Evolutionary conservation across 1,139 yeast genomes (phyloP).

Genomic region (Hemisphaericaspora subhashii): DNA sequence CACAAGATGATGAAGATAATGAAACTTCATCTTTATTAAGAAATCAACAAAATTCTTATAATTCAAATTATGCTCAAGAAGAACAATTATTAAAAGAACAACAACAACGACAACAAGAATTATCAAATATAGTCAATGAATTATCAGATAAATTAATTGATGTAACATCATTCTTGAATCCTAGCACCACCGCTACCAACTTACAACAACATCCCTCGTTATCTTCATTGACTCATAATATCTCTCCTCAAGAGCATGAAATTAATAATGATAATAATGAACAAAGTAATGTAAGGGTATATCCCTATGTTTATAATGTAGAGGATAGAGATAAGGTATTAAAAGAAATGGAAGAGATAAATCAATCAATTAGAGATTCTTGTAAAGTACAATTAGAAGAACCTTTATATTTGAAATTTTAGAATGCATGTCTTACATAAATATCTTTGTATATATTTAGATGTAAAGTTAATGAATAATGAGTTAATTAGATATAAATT

Average conservation of each 20-base stretch:
- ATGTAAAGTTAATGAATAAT: neutral
- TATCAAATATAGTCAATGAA: slow-evolving; percentile 43
- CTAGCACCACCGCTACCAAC: neutral
- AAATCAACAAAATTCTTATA: slow-evolving; percentile 27
- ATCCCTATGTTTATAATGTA: slow-evolving; percentile 18
- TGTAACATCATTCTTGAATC: slow-evolving; percentile 37
- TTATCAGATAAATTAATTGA: slow-evolving; percentile 46
- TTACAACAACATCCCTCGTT: slow-evolving; percentile 1
- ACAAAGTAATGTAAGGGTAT: slow-evolving; percentile 12
- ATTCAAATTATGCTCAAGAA: slow-evolving; percentile 41
- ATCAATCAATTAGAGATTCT: slow-evolving; percentile 20
- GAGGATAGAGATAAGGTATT: slow-evolving; percentile 25
- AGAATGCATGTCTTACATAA: too few species aligned
- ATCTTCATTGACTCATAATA: slow-evolving; percentile 7
- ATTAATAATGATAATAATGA: slow-evolving; percentile 2
- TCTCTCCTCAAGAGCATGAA: slow-evolving; percentile 2
- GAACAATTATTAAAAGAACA: slow-evolving; percentile 41
- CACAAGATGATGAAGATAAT: slow-evolving; percentile 40
- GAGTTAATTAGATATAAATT: neutral
- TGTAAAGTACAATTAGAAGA: slow-evolving; percentile 25
- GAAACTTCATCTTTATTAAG: slow-evolving; percentile 39
- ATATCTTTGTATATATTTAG: neutral
- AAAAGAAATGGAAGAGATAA: slow-evolving; percentile 20
- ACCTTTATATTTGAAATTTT: slow-evolving; percentile 32
- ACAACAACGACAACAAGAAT: slow-evolving; percentile 45